Evolutionary conservation across 2,329 filamentous ascomycete genomes (phyloP), one percentile per base, ranked within the genome.

Genomic region (Fusarium torulosum): DNA sequence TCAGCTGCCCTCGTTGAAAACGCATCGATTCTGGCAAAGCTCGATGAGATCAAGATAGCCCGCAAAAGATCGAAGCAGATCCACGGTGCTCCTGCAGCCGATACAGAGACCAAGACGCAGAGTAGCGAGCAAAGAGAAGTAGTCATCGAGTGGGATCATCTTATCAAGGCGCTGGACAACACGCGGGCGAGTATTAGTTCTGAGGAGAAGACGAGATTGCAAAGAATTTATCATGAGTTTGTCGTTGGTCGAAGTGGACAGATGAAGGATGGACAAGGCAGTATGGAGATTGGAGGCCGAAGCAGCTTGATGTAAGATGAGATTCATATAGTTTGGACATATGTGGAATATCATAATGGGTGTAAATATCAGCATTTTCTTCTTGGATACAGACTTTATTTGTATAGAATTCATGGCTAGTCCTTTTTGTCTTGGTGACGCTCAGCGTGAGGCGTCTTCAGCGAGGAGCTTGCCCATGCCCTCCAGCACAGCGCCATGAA

Each of bases 221-320:
- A 88, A 73, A 87, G 87, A 40, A 97, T 99, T 63, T 99, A 99
- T 76, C 84, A 86, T 17, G 96, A 99, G 80, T 99, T 99, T 82
- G 90, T 97, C 1, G 92, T 93, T 6, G 94, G 94, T 1, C 86
- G 96, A 71, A 97, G 94, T 78, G 96, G 96, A 9, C 94, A 98
- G 82, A 94, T 99, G 93, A 93, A 90, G 62, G 95, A 91, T 78
- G 96, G 96, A 3, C 93, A 98, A 79, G 94, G 92, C 0, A 92
- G 91, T 57, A 96, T 90, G 78, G 96, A 98, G 79, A 89, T 99
- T 80, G 96, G 96, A 9, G 96, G 94, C 15, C 85, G 96, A 76
- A 95, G 91, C 72, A 98, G 94, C 80, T 83, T 99, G 79, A 98
- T 98, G 96, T 97, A 80, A 74, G 53, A 37, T 9, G 17, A 9